These are phyloP conservation scores for Auriscalpium microsporum DNA, from an alignment of 768 basidiomycete species.

Conservation along the genomic window DNA sequence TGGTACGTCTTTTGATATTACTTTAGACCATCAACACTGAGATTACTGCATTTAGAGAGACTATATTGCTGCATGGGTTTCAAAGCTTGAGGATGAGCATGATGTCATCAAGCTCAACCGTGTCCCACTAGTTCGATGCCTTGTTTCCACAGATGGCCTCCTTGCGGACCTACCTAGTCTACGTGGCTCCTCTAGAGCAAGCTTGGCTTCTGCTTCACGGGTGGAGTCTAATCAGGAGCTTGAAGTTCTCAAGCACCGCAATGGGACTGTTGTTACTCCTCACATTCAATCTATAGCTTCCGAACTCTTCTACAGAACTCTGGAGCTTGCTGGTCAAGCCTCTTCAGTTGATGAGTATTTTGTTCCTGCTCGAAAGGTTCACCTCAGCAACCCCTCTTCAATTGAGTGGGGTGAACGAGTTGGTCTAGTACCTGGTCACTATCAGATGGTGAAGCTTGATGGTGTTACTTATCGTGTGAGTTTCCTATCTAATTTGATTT, in stretches of 20 bases:
- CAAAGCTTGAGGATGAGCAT: too few relatives aligned
- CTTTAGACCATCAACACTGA: too few relatives aligned
- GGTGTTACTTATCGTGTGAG: slow-evolving; percentile 46
- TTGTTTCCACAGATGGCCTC: slow-evolving; percentile 3
- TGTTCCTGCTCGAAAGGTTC: not conserved
- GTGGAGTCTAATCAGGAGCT: slow-evolving; percentile 17
- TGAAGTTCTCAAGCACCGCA: slow-evolving; percentile 29
- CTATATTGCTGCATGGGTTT: too few relatives aligned
- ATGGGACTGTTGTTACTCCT: slow-evolving; percentile 20
- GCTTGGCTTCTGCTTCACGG: not conserved
- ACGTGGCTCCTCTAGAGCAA: too few relatives aligned
- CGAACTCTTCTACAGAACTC: not conserved
- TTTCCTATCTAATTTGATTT: not conserved
- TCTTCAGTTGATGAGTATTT: not conserved
- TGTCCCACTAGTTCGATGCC: slow-evolving; percentile 33
- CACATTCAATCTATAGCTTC: not conserved
- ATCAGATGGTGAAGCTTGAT: slow-evolving; percentile 44
- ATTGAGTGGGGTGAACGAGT: slow-evolving; percentile 28
- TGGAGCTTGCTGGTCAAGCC: not conserved
- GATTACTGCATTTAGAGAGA: too few relatives aligned
- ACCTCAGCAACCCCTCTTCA: slow-evolving; percentile 17
- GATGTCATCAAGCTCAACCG: slow-evolving; percentile 25
- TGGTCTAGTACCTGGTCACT: slow-evolving; percentile 27
- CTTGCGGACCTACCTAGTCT: too few relatives aligned
- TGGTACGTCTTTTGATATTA: slow-evolving; percentile 24